Base-by-base conservation (phyloP, 202 grass and related monocot species). In the Setaria italica region DNA sequence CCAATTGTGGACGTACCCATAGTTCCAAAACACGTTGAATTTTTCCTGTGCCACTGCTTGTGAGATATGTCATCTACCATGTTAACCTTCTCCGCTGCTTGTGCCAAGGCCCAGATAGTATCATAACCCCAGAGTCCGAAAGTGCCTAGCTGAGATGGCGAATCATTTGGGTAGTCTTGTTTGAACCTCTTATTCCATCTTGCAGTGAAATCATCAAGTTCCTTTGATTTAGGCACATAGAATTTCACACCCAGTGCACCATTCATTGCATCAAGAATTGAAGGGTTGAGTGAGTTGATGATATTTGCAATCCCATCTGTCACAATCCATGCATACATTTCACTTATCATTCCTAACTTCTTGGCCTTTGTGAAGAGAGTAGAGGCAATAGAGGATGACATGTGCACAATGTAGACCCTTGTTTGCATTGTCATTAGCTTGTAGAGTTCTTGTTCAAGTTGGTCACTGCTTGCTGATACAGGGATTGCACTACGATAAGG, bases 381-480 rank as follows among this genome's bases (percentile, higher is more conserved):
- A 2, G 88, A 88, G 9, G 54, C 81, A 11, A 81, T 67, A 11
- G 51, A 2, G 0, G 55, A 29, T 88, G 85, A 76, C 85, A 93
- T 88, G 7, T 90, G 91, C 20, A 93, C 68, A 43, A 86, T 10
- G n/a, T 80, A 88, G 13, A 90, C 88, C 62, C 74, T 88, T 48
- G 91, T 80, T 65, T 86, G 82, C 91, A 93, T 90, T 62, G 74
- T 86, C 85, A 86, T 90, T 67, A 90, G 34, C 66, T 80, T 93
- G 74, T 88, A 88, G 19, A 90, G 79, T 72, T 90, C 88, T 72
- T 70, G 3, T 64, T 60, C 70, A 56, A 90, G 37, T 70, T 93
- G 68, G 9, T 88, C 79, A 67, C 30, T 82, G 19, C 35, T 88
- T 88, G 82, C 82, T 70, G 78, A 80, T 30, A 11, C 20, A 76